phyloP scores from a whole-genome alignment of 768 basidiomycete species.

The Chiua virens region DNA sequence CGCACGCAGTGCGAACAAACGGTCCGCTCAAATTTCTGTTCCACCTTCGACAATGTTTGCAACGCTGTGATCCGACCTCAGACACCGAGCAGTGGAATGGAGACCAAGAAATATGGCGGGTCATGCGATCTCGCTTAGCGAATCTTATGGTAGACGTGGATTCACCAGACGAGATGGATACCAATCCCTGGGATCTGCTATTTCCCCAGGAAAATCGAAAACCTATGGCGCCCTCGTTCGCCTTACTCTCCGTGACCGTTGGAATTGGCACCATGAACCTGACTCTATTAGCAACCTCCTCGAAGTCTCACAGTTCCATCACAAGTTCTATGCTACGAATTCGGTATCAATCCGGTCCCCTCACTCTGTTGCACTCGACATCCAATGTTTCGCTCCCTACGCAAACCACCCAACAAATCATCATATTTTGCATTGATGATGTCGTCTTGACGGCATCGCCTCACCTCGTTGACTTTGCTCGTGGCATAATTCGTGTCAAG shows the following conservation, averaged over 20 bases:
- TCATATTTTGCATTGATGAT: constrained; percentile 40
- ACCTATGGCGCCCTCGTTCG: constrained; percentile 3
- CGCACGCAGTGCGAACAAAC: constrained; percentile 66
- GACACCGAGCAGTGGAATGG: constrained; percentile 7
- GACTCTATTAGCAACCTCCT: constrained; percentile 19
- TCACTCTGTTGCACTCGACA: constrained; percentile 7
- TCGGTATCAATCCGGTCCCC: constrained; percentile 20
- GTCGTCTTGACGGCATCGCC: constrained; percentile 49
- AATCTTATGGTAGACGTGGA: constrained; percentile 46
- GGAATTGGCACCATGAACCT: constrained; percentile 19
- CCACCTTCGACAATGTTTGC: constrained; percentile 58
- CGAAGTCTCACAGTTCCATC: constrained; percentile 23
- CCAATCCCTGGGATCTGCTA: constrained; percentile 24
- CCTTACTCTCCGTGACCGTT: constrained; percentile 12
- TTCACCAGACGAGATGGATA: constrained; percentile 29
- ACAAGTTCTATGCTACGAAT: constrained; percentile 26
- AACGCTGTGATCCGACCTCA: constrained; percentile 43
- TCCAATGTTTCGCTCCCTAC: constrained; percentile 15
- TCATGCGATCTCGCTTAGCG: constrained; percentile 40
- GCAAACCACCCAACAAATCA: constrained; percentile 19
- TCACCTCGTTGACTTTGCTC: constrained; percentile 59
- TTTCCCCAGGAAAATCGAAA: constrained; percentile 12
- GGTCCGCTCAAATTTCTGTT: constrained; percentile 74
- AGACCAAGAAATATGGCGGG: constrained; percentile 34
- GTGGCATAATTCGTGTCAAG: constrained; percentile 52